phyloP scores from a whole-genome alignment of 2,329 filamentous ascomycete species.

The Penicillium verrucosum region DNA sequence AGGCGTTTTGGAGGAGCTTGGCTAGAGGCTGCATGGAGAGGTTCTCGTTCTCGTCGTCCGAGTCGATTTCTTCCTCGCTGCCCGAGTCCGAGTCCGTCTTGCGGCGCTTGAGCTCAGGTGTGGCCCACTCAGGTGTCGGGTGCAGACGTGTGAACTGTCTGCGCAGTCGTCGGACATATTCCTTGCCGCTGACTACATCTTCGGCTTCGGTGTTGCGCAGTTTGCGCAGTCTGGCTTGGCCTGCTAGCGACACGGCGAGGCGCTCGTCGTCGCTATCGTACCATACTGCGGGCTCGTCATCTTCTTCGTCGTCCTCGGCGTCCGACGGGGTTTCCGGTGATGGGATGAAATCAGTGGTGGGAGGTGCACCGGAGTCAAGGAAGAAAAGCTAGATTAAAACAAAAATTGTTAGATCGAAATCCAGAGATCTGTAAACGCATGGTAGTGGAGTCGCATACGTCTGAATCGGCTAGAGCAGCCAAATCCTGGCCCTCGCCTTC shows the following conservation, averaged over 20 bases:
- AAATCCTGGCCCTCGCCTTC: conserved; percentile 49
- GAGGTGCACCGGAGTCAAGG: conserved; percentile 63
- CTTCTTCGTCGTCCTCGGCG: conserved; percentile 32
- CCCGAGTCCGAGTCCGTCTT: conserved; percentile 30
- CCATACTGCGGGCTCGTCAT: conserved; percentile 58
- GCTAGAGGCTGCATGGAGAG: conserved; percentile 74
- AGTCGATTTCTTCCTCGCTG: conserved; percentile 51
- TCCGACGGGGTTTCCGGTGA: conserved; percentile 40
- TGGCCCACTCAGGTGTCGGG: conserved; percentile 61
- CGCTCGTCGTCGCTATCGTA: conserved; percentile 95
- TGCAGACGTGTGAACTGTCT: conserved; percentile 68
- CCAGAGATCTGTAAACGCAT: background rate
- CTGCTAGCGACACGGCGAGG: conserved; percentile 75
- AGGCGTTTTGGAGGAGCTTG: conserved; percentile 71
- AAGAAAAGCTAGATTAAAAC: conserved; percentile 63
- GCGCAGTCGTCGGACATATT: conserved; percentile 77
- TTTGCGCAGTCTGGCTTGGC: conserved; percentile 73
- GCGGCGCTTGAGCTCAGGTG: conserved; percentile 48
- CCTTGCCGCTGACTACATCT: conserved; percentile 79
- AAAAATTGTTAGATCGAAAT: conserved; percentile 4
- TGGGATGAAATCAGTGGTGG: conserved; percentile 29
- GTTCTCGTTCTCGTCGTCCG: conserved; percentile 57
- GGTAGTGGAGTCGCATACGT: conserved; percentile 46
- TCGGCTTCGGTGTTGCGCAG: conserved; percentile 76
- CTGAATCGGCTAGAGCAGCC: conserved; percentile 69